Evolutionary conservation across 768 basidiomycete genomes (phyloP), one percentile per base, ranked within the genome.

Genomic region (Tulasnella calospora): DNA sequence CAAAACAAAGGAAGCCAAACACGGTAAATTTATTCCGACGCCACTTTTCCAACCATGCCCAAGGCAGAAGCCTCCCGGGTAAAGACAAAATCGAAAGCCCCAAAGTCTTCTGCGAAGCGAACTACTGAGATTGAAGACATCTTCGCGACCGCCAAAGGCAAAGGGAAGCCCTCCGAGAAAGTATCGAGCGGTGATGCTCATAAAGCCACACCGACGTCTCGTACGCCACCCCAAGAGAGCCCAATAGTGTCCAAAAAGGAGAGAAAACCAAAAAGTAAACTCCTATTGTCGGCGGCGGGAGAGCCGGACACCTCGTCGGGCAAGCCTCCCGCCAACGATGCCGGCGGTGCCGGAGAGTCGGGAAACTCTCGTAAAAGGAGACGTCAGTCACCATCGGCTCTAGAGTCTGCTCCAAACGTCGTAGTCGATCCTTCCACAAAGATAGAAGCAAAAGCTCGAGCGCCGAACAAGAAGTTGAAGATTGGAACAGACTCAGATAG

Each of bases 121-220:
- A 15, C 33, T n/a, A 38, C 55, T 2, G 94, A 94, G 88, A 95
- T 95, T 83, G 94, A 95, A 87, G 89, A 89, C 82, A 95, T 95
- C 82, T 95, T 95, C 84, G 87, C 61, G 33, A 67, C 92, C 55
- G 85, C 86, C 80, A 89, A 88, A 81, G 85, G 85, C 80, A 87
- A 86, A 67, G 5, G 12, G 27, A 67, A 67, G 61, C 27, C 61
- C 33, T 67, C 61, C 61, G 10, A 61, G 10, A 15, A 13, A 13
- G 61, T 5, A 2, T 2, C 23, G 9, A 81, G 73, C 80, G 78
- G 83, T 7, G 71, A 81, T 77, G 78, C 75, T 19, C 69, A 80
- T 23, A 80, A 81, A 30, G 80, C 82, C 30, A 79, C 79, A 71
- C 76, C 83, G 17, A 44, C 44, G 15, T 44, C 85, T 47, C 71